Evolutionary conservation across 2,329 filamentous ascomycete genomes (phyloP).

Genomic region (Botrytis medusae): DNA sequence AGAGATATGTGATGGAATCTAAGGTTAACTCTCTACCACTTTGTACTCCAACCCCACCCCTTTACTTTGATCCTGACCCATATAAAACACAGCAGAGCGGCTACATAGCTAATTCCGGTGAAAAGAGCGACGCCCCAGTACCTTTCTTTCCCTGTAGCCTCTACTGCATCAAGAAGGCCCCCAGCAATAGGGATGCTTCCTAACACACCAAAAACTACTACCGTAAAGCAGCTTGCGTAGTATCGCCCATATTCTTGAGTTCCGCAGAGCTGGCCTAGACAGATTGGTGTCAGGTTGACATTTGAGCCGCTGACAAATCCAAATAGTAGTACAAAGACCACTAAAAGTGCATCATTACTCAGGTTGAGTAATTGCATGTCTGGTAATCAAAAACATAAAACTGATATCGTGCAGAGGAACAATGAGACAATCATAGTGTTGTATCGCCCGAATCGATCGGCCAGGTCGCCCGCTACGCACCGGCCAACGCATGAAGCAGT

Average conservation of each 20-base stretch:
- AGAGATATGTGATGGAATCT: too few species aligned
- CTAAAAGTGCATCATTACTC: constrained; percentile 47
- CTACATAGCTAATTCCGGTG: constrained; percentile 26
- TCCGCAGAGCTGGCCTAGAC: constrained; percentile 76
- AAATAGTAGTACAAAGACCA: constrained; percentile 70
- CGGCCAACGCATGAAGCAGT: constrained; percentile 79
- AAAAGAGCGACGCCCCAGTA: constrained; percentile 29
- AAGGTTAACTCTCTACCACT: constrained; percentile 14
- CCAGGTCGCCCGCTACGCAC: constrained; percentile 73
- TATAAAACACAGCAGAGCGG: constrained; percentile 24
- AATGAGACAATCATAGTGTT: constrained; percentile 76
- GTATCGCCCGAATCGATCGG: constrained; percentile 79
- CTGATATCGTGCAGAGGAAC: constrained; percentile 45
- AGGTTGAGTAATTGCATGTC: constrained; percentile 41
- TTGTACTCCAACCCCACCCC: constrained; percentile 4
- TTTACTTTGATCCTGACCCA: constrained; percentile 3
- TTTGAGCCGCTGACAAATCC: constrained; percentile 80
- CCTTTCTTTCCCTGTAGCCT: constrained; percentile 28
- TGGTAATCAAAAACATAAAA: constrained; percentile 73
- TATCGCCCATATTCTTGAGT: constrained; percentile 81
- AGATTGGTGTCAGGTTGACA: constrained; percentile 80
- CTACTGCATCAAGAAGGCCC: constrained; percentile 49
- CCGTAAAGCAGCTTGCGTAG: constrained; percentile 80
- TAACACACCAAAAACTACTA: constrained; percentile 74
- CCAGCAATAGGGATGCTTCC: constrained; percentile 72